A percentile compares a stretch with the other conserved stretches of the same genome.
Conservation (phyloP, 2,329 filamentous ascomycete species). For the Cladosporium phlei region DNA sequence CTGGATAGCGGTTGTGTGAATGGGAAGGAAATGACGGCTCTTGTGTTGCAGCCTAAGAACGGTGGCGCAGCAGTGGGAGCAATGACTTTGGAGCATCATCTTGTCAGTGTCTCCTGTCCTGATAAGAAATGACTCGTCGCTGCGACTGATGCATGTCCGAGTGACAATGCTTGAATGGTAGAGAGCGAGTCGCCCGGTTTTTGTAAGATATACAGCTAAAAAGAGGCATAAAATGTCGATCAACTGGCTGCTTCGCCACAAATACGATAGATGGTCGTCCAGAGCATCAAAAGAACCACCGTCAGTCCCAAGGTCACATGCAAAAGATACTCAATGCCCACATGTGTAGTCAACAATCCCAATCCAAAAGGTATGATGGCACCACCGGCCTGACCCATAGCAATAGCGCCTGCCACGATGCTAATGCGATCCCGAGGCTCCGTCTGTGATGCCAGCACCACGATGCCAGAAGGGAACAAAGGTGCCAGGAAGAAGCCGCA, state of each 20-base stretch:
- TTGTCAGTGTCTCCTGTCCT: constrained; percentile 1
- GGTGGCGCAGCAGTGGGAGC: background rate
- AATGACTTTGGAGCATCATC: background rate
- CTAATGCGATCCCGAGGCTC: background rate
- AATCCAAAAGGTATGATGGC: constrained; percentile 1
- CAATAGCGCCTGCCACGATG: background rate
- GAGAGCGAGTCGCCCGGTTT: too few species aligned
- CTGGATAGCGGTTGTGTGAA: constrained; percentile 9
- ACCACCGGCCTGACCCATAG: constrained; percentile 5
- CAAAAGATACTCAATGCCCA: background rate
- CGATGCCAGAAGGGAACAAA: constrained; percentile 2
- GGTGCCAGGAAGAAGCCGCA: constrained; percentile 7
- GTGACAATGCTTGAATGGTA: too few species aligned
- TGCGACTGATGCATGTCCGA: too few species aligned
- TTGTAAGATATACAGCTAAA: too few species aligned
- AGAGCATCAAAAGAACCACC: background rate
- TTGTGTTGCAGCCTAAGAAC: background rate
- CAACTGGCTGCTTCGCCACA: too few species aligned
- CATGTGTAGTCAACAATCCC: background rate
- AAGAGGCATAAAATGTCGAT: too few species aligned
- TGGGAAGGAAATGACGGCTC: constrained; percentile 5
- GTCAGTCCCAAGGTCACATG: background rate
- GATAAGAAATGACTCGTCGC: background rate
- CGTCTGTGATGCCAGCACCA: background rate
- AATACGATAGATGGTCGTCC: background rate